Base-by-base conservation (phyloP, 495 filamentous ascomycete species). In the Xylaria sp. region DNA sequence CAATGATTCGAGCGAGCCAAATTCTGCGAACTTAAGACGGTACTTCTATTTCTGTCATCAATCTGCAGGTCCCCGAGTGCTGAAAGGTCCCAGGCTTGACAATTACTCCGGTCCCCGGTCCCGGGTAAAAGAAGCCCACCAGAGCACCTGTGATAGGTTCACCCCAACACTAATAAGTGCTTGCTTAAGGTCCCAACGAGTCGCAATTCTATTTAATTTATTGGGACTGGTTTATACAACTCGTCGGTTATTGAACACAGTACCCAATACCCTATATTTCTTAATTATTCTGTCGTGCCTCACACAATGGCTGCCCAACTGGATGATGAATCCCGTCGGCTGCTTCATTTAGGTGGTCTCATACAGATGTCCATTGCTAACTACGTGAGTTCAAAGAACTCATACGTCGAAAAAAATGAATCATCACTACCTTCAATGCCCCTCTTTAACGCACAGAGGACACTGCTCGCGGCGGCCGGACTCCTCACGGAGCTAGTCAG, bases 391-490 rank as follows among this genome's bases (percentile, higher is more conserved):
- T 40, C 26, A 46, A 59, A 59, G 33, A 31, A 59, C 21, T 59
- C 33, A 37, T 37, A 8, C 3, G 17, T 12, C 31, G 33, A 59
- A 19, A 71, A 67, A 59, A 57, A 69, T 15, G 69, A 68, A 48
- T 52, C 33, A 12, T 57, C 24, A 15, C 62, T 80, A 3, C 76
- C 75, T 0, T 58, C 70, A 5, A 67, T 67, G 31, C 44, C 69
- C 15, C 66, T 80, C 26, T 77, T 76, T 63, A 72, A 81, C 35
- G 79, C 77, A 3, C 74, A 75, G 52, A 68, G 75, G 24, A 72
- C 73, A 12, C 70, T 80, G n/a, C 44, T 77, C 19, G 74, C 78
- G n/a, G 69, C 76, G 3, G 71, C 77, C n/a, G 78, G 79, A 2
- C 67, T 67, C 24, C 70, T 81, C 31, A 73, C 70, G 0, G 79